phyloP scores from a whole-genome alignment of 2,329 filamentous ascomycete genomes.

The Penicillium digitatum region DNA sequence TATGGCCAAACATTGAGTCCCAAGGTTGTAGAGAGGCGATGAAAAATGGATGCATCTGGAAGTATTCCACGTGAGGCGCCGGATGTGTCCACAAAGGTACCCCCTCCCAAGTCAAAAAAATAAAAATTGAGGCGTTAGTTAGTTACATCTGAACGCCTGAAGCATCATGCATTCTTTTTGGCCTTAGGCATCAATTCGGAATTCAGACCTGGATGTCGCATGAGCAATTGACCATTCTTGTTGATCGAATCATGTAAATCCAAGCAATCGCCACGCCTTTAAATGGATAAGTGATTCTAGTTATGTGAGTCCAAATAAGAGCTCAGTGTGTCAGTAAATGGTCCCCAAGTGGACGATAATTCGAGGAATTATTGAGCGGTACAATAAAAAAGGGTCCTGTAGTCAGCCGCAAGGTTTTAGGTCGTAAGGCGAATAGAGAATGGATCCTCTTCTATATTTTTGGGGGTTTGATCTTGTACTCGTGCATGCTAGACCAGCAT shows the following conservation, averaged over 20 bases:
- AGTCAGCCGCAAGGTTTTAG: not conserved
- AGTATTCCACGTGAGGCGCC: not conserved
- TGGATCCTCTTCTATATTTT: not conserved
- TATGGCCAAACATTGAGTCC: not conserved
- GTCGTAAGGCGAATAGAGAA: not conserved
- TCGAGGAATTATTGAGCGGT: not conserved
- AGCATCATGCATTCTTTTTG: not conserved
- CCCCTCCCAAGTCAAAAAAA: not conserved
- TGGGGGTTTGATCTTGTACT: not conserved
- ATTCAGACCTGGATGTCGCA: too few species aligned
- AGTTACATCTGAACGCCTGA: too few species aligned
- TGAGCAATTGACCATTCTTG: too few species aligned
- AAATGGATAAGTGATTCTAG: not conserved
- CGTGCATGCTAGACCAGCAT: not conserved
- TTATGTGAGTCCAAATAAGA: not conserved
- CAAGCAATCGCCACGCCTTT: not conserved
- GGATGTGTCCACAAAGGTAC: not conserved
- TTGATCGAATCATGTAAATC: not conserved
- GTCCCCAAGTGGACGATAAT: not conserved
- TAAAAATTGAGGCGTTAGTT: not conserved
- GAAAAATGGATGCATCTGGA: not conserved
- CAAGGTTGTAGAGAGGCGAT: not conserved
- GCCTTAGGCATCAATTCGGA: not conserved
- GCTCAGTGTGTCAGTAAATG: not conserved
- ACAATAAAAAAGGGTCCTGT: not conserved